Evolutionary conservation across 176 grass and related monocot genomes (phyloP).

Genomic region (Phyllostachys edulis): DNA sequence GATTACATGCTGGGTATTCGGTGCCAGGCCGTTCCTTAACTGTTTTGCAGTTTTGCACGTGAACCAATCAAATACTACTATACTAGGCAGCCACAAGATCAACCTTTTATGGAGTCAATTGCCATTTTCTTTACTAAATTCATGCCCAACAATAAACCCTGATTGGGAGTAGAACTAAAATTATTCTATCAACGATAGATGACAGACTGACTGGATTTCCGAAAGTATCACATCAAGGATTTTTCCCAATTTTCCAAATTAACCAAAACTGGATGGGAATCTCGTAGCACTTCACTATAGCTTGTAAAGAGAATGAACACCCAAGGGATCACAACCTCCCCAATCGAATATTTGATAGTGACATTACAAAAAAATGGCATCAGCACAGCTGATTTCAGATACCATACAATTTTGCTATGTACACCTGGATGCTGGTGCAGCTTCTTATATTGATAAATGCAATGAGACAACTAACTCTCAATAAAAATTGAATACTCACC

Average conservation of each 20-base stretch:
- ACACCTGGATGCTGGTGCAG: background rate
- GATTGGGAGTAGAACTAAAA: background rate
- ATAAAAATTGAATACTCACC: background rate
- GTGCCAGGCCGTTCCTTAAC: background rate
- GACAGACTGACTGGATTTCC: background rate
- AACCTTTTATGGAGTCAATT: background rate
- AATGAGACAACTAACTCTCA: background rate
- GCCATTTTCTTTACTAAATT: background rate
- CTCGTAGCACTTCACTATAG: background rate
- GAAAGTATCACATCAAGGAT: background rate
- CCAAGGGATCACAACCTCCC: background rate
- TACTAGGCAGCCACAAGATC: background rate
- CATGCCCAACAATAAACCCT: background rate
- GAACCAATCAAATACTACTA: background rate
- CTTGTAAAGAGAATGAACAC: background rate
- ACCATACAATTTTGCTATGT: background rate
- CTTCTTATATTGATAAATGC: background rate
- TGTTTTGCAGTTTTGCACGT: background rate
- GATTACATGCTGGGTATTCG: background rate
- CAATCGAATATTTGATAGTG: background rate
- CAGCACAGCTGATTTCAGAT: background rate
- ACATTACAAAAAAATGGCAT: background rate
- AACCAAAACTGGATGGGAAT: background rate
- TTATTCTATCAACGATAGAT: background rate
- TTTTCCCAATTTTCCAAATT: background rate